Evolutionary conservation across 1,284 basidiomycete genomes (phyloP), one percentile per base, ranked within the genome.

Genomic region (Tilletia indica): DNA sequence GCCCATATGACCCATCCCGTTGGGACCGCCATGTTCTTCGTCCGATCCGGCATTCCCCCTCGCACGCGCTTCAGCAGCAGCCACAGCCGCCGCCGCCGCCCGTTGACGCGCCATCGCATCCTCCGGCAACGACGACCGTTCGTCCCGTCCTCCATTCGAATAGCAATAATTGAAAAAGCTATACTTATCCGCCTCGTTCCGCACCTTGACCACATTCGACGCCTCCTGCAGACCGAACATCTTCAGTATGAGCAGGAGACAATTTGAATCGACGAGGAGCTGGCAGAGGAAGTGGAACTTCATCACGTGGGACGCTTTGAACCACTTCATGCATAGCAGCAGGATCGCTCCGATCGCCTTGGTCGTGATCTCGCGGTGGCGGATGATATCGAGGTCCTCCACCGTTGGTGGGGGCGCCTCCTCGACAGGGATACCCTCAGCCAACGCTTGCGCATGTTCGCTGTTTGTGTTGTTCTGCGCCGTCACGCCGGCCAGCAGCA

Each of bases 271-370:
- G 67, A 99, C 89, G 9, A 99, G 87, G 36, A 95, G 89, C 85
- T 97, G 95, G 6, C 94, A 93, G 42, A 99, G 88, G 85, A 97
- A 94, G 85, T 99, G 95, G 84, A 97, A 98, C 84, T 99, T 99
- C 91, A 99, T 95, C 42, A 92, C 91, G 86, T 99, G 81, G 54
- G 77, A 80, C 25, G 92, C 92, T 85, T 98, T 99, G 88, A 98
- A 97, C 97, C 97, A 99, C 83, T 97, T 97, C 76, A 99, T 85
- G 2, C 92, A 89, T 51, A 98, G 86, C 1, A 99, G 86, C 19
- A 99, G 85, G 75, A 99, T 97, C 0, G 95, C 94, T 21, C 95
- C 97, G 6, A 98, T 93, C 0, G 94, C 94, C 85, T 99, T 99
- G 5, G 93, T 94, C 0, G 93, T 96, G 79, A 99, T 97, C 85